Evolutionary conservation across 108 stramenopile species (phyloP), one percentile per base, ranked within the genome.

Genomic region (Nitzschia palea): DNA sequence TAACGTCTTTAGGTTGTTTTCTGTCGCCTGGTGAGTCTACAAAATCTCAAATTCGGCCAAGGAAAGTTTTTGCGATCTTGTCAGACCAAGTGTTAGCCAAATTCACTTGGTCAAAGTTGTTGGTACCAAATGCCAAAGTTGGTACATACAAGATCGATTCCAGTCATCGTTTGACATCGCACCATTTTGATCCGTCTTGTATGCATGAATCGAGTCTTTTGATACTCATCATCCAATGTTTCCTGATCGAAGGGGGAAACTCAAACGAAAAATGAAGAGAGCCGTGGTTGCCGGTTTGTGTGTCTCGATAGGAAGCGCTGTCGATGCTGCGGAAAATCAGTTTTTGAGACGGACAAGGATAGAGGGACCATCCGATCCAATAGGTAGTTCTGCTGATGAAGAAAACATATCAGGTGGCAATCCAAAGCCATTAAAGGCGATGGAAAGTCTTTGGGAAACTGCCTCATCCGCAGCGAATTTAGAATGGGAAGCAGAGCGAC

Each of bases 371-470:
- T 20, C 4, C 4, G 47, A 48, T 8, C 47, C 47, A 18, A 48
- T 48, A 5, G 47, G 47, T 20, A 20, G 18, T 20, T n/a, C 47
- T 10, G 47, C 8, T 5, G 15, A 12, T 20, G n/a, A 12, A 48
- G 47, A 48, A 12, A 48, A 4, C 4, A 10, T 4, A 20, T 5
- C n/a, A 48, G 15, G 18, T 10, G n/a, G 18, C 9, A 10, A n/a
- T 18, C 18, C 4, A 20, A 20, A 8, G 18, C 31, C 43, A 6
- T 26, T 10, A 2, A 40, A 35, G 14, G n/a, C n/a, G n/a, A 66
- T 74, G 65, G 58, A 58, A 61, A 51, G 53, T 18, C 33, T 74
- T 67, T 74, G 73, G 73, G 65, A 47, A 28, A 43, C 23, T 37
- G 51, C 73, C 22, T 31, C 63, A 8, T 43, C 55, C 20, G 44